phyloP scores from a whole-genome alignment of 2,329 filamentous ascomycete genomes.

The Helotiales sp. region DNA sequence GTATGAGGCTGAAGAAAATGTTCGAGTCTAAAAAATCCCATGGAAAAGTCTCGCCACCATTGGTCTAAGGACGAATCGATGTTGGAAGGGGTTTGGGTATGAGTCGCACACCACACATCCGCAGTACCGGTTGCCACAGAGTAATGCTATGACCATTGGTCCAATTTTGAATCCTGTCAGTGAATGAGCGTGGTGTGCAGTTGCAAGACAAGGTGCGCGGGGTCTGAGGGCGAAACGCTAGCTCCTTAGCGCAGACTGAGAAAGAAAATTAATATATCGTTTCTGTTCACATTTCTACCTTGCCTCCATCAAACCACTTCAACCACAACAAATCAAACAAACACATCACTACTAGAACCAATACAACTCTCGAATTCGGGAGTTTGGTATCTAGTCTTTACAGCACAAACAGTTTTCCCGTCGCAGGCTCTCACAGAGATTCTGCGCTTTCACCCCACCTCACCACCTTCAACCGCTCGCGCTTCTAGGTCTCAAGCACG shows the following conservation, averaged over 20 bases:
- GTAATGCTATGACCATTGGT: background rate
- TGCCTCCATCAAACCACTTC: slow-evolving; percentile 23
- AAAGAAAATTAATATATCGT: background rate
- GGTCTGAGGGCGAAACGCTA: background rate
- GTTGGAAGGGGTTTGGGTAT: background rate
- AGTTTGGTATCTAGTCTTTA: slow-evolving; percentile 50
- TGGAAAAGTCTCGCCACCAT: background rate
- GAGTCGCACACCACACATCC: background rate
- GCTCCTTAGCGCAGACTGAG: too few relatives aligned
- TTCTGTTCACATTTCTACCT: background rate
- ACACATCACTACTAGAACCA: slow-evolving; percentile 33
- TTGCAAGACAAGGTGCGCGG: background rate
- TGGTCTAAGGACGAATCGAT: background rate
- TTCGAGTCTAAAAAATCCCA: background rate
- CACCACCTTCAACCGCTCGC: slow-evolving; percentile 37
- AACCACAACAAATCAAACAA: slow-evolving; percentile 20
- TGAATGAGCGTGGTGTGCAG: background rate
- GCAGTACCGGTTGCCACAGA: background rate
- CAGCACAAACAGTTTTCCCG: slow-evolving; percentile 24
- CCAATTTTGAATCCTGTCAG: background rate
- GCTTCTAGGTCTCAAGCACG: slow-evolving; percentile 68
- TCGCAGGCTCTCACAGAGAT: slow-evolving; percentile 36
- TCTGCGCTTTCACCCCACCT: slow-evolving; percentile 34
- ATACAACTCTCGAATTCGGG: slow-evolving; percentile 42
- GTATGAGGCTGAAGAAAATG: slow-evolving; percentile 6